Evolutionary conservation across 1,284 basidiomycete species (phyloP).

Genomic region (Pseudomicrostroma phylloplanum): DNA sequence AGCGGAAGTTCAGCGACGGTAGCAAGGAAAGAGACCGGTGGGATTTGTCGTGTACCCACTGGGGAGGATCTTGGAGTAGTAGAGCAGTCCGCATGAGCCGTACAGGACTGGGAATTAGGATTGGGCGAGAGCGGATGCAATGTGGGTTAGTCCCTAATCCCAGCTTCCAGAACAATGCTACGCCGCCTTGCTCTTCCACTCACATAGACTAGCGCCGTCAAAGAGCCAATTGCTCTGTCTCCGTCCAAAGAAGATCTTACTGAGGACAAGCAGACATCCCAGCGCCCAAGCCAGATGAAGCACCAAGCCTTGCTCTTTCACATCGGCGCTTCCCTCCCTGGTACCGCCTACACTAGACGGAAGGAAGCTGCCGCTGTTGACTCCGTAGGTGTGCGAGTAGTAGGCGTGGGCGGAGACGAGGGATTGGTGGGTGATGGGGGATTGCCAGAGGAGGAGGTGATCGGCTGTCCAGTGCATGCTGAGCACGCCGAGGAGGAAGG

Average conservation of each 20-base stretch:
- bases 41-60: conserved; percentile 21
- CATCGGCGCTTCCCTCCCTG: too few species aligned
- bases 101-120: conserved; percentile 38
- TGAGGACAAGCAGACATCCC: conserved; percentile 25
- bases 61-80: conserved; percentile 39
- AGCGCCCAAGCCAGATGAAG: conserved; percentile 29
- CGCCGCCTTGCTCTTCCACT: conserved; percentile 7
- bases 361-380: too few species aligned
- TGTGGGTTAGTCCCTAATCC: too few species aligned
- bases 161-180: too few species aligned
- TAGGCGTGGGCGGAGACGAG: conserved; percentile 42
- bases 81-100: conserved; percentile 38
- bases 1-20: neutral
- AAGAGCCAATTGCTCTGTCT: conserved; percentile 49
- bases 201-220: conserved; percentile 47
- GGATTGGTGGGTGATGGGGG: conserved; percentile 33
- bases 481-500: conserved; percentile 47
- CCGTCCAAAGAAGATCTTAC: conserved; percentile 34
- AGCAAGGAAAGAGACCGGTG: neutral
- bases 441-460: conserved; percentile 47
- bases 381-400: conserved; percentile 29
- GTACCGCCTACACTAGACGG: too few species aligned
- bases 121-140: neutral
- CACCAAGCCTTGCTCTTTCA: neutral
- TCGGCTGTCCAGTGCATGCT: conserved; percentile 49